Conservation (phyloP, 2,329 filamentous ascomycete species). For the Epichloe uncinata region DNA sequence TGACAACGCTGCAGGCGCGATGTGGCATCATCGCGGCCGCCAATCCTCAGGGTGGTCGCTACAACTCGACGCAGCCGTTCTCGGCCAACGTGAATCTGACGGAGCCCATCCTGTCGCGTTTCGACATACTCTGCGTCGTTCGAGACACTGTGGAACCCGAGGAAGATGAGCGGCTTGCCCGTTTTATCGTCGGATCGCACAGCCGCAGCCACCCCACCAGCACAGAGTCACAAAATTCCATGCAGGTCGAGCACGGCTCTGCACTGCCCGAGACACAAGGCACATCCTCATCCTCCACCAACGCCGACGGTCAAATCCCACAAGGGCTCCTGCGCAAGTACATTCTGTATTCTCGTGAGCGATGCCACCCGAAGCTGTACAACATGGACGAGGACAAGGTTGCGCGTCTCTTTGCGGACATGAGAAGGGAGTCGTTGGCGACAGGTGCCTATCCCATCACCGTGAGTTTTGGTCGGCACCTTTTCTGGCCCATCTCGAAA, state of each 20-base stretch:
- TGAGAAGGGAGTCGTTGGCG: slow-evolving; percentile 82
- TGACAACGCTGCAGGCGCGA: slow-evolving; percentile 89
- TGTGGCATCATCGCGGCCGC: slow-evolving; percentile 94
- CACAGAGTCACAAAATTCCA: slow-evolving; percentile 37
- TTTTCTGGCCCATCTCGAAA: neutral
- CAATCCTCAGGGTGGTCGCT: slow-evolving; percentile 90
- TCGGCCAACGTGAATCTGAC: slow-evolving; percentile 93
- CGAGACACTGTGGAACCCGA: slow-evolving; percentile 85
- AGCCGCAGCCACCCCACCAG: slow-evolving; percentile 69
- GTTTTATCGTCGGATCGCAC: slow-evolving; percentile 91
- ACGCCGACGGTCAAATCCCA: slow-evolving; percentile 58
- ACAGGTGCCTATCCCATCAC: slow-evolving; percentile 97
- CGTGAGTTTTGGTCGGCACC: slow-evolving; percentile 41
- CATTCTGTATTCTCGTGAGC: slow-evolving; percentile 86
- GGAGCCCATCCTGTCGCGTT: slow-evolving; percentile 93
- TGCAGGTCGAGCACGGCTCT: slow-evolving; percentile 50
- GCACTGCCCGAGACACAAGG: slow-evolving; percentile 26
- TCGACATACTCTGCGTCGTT: slow-evolving; percentile 93
- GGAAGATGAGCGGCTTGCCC: slow-evolving; percentile 85
- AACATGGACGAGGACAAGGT: slow-evolving; percentile 98
- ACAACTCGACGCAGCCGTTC: slow-evolving; percentile 93
- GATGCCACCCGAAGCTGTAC: slow-evolving; percentile 82
- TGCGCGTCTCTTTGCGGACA: slow-evolving; percentile 84
- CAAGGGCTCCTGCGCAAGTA: slow-evolving; percentile 92
- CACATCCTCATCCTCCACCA: slow-evolving; percentile 5